Percentiles rank a stretch among this genome's conserved stretches.
phyloP scores from a whole-genome alignment of 2,329 filamentous ascomycete species.

The Rosellinia necatrix region DNA sequence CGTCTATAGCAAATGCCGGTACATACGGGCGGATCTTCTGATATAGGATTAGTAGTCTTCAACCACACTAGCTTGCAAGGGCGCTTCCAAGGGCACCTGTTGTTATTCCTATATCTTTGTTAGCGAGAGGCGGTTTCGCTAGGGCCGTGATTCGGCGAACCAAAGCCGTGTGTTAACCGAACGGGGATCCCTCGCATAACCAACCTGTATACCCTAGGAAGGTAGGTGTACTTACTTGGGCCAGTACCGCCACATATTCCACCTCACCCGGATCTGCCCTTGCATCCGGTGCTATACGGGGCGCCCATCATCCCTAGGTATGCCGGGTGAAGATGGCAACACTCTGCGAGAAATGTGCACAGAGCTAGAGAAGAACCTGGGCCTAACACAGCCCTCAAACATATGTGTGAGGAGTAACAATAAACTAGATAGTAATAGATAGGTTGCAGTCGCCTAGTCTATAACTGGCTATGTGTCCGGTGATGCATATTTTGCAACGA shows the following conservation, averaged over 20 bases:
- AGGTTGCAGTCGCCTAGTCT: background rate
- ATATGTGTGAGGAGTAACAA: constrained; percentile 15
- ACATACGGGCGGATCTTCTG: constrained; percentile 9
- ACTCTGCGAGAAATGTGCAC: constrained; percentile 20
- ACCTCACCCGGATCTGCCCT: constrained; percentile 13
- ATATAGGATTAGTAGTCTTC: constrained; percentile 5
- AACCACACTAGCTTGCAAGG: constrained; percentile 2
- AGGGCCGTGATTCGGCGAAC: constrained; percentile 4
- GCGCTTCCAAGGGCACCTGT: background rate
- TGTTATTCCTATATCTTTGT: background rate
- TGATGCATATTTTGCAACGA: background rate
- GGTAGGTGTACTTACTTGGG: background rate
- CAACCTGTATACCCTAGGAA: constrained; percentile 1
- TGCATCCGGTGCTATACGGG: constrained; percentile 9
- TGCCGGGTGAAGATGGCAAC: constrained; percentile 14
- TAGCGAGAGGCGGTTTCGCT: constrained; percentile 2
- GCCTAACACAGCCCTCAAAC: background rate
- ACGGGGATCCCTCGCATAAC: constrained; percentile 16
- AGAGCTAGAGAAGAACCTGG: background rate
- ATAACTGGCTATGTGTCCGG: background rate
- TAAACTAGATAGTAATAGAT: constrained; percentile 6
- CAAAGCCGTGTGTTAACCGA: constrained; percentile 15
- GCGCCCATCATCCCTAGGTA: background rate
- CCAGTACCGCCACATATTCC: constrained; percentile 9
- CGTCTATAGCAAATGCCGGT: constrained; percentile 1